These are phyloP conservation scores for Backusella mclennaniae DNA, from an alignment of 192 early-diverging fungal species.

Conservation along the genomic window DNA sequence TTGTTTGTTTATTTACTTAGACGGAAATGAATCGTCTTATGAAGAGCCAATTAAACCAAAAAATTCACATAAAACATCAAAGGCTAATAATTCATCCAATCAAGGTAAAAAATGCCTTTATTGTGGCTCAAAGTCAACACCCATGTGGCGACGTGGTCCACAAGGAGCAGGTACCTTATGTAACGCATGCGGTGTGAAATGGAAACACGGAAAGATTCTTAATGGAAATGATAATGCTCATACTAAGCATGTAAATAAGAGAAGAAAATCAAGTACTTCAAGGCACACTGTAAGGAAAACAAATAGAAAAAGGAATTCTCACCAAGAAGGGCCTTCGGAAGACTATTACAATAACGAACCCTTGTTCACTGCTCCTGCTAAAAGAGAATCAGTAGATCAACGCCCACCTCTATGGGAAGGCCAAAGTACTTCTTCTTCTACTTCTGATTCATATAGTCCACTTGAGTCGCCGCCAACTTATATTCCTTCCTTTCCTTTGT, in stretches of 20 bases:
- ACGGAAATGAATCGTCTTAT: neutral
- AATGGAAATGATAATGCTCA: conserved; percentile 23
- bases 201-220: conserved; percentile 79
- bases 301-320: neutral
- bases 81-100: neutral
- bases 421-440: conserved; percentile 11
- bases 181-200: conserved; percentile 82
- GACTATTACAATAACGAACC: neutral
- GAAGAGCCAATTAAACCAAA: neutral
- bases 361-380: conserved; percentile 3
- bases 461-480: neutral
- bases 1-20: neutral
- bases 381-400: neutral
- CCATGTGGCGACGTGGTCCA: conserved; percentile 80
- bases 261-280: conserved; percentile 21
- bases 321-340: neutral
- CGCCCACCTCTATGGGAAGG: conserved; percentile 7
- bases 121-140: conserved; percentile 65
- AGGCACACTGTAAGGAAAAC: neutral
- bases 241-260: conserved; percentile 12
- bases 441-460: neutral
- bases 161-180: conserved; percentile 70
- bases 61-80: neutral
- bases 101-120: conserved; percentile 58
- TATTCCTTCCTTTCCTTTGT: neutral